Evolutionary conservation across 805 yeast genomes (phyloP), one percentile per base, ranked within the genome.

Genomic region (Zygosaccharomyces lentus): DNA sequence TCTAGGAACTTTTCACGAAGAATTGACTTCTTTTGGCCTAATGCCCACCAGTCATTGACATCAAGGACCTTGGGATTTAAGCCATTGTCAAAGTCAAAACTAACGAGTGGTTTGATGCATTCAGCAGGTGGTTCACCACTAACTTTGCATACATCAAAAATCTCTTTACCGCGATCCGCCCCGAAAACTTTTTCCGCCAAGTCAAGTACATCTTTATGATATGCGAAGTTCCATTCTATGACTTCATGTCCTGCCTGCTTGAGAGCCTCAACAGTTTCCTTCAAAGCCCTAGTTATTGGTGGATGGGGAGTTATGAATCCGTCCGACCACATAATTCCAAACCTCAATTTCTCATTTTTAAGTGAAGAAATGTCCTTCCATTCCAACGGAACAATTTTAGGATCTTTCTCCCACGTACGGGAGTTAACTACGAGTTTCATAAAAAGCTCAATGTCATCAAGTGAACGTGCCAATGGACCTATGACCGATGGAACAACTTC

Each of bases 391-490:
- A 70, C 56, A 34, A 68, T 64, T 51, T 71, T 75, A 2, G 81
- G 76, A 56, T 81, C 84, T 32, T 55, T 44, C 7, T 57, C 45
- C 78, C 81, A 74, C 7, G 80, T 76, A 47, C 73, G 62, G 15
- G 64, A 50, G 31, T 61, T 63, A 13, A 75, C 56, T 9, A 78
- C 60, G 1, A 66, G 51, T 42, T 71, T 64, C 31, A 69, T 65
- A 44, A 73, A 79, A 45, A 78, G 64, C 15, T 81, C 87, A 48
- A 82, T 66, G 63, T 82, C 88, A 4, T 79, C 83, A 35, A 79
- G 65, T 2, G 75, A 62, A 53, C 80, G 72, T 4, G 84, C 71
- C 66, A 83, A 61, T 35, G 89, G 89, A 21, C 88, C 89, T 24
- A 42, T 42, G 32, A 72, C 71, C 17, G 80, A 84, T 9, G 81